These are phyloP conservation scores for Chaetomium cochliodes DNA, from an alignment of 495 filamentous ascomycete genomes.

Conservation along the genomic window DNA sequence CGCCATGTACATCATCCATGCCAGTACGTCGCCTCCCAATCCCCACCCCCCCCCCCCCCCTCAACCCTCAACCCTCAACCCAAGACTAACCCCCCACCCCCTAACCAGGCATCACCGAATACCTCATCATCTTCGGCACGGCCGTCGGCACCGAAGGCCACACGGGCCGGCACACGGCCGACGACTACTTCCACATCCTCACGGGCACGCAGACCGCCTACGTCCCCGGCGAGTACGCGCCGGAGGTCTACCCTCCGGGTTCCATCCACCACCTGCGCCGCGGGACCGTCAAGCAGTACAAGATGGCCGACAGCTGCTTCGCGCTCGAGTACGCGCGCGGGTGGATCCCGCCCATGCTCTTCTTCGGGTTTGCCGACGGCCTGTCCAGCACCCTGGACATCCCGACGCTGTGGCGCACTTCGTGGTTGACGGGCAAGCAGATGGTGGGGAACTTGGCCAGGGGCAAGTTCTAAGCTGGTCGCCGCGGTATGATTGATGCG, in stretches of 20 bases:
- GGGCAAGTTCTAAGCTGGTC: slow-evolving; percentile 61
- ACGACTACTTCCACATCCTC: slow-evolving; percentile 93
- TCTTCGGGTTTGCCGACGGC: slow-evolving; percentile 81
- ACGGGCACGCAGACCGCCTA: slow-evolving; percentile 70
- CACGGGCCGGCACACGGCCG: slow-evolving; percentile 79
- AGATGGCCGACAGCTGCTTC: slow-evolving; percentile 75
- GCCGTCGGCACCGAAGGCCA: slow-evolving; percentile 87
- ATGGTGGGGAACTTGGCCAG: slow-evolving; percentile 68
- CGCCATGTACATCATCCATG: slow-evolving; percentile 85
- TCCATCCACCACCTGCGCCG: slow-evolving; percentile 73
- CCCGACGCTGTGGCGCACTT: slow-evolving; percentile 74
- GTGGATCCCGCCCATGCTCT: slow-evolving; percentile 87
- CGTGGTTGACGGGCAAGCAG: slow-evolving; percentile 65
- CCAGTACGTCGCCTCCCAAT: slow-evolving; percentile 66
- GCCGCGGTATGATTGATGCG: no score
- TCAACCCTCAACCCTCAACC: background rate
- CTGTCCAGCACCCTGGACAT: slow-evolving; percentile 74
- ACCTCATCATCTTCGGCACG: slow-evolving; percentile 53
- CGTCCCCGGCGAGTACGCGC: slow-evolving; percentile 64
- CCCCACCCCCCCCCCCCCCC: no score
- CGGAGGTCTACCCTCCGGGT: slow-evolving; percentile 73
- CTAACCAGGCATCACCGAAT: slow-evolving; percentile 21
- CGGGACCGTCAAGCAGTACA: slow-evolving; percentile 81
- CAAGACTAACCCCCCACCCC: background rate
- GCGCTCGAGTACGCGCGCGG: slow-evolving; percentile 85